Conservation (phyloP, 352 stramenopile genomes). For the Peronosclerospora sorghi region DNA sequence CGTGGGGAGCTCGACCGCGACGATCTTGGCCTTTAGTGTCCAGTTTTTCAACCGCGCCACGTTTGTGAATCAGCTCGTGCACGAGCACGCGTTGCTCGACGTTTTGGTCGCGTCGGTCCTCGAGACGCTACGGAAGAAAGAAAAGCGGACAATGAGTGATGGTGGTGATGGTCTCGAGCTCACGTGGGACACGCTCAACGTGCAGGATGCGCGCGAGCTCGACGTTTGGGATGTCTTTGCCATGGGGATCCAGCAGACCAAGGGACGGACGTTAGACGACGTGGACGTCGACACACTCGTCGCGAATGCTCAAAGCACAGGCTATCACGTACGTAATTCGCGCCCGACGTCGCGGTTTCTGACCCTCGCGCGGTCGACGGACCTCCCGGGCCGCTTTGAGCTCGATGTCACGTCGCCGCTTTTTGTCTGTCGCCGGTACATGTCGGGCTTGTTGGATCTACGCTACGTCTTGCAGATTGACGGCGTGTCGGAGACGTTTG, state of each 20-base stretch:
- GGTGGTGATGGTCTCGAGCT: constrained; percentile 41
- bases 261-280: constrained; percentile 28
- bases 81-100: constrained; percentile 61
- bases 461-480: constrained; percentile 97
- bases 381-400: constrained; percentile 48
- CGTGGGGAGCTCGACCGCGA: constrained; percentile 78
- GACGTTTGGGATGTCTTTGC: constrained; percentile 63
- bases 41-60: constrained; percentile 98
- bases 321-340: constrained; percentile 28
- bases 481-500: constrained; percentile 88
- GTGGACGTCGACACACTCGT: constrained; percentile 38
- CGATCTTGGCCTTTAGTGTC: constrained; percentile 88
- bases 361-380: constrained; percentile 37
- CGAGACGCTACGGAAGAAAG: constrained; percentile 54
- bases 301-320: constrained; percentile 29
- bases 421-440: constrained; percentile 91
- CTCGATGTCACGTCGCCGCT: constrained; percentile 83
- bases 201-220: constrained; percentile 19
- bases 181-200: constrained; percentile 31
- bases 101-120: constrained; percentile 59
- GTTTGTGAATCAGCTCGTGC: constrained; percentile 87
- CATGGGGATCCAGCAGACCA: constrained; percentile 40
- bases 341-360: constrained; percentile 37
- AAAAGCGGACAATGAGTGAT: constrained; percentile 29
- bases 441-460: constrained; percentile 93